Base-by-base conservation (phyloP, 2,329 filamentous ascomycete genomes). In the Xylariaceae sp. region DNA sequence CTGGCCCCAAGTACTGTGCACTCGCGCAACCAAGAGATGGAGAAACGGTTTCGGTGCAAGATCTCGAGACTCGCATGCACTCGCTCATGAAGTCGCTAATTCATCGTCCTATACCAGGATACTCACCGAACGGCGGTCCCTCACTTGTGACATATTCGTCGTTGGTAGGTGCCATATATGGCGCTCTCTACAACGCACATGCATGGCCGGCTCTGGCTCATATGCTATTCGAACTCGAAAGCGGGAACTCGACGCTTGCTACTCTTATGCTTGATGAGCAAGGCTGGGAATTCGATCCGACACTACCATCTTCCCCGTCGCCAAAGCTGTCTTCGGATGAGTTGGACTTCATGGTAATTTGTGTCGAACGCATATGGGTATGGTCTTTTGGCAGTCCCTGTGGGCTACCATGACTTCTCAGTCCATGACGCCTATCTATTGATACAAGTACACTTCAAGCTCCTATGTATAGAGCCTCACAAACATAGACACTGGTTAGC, bases 391-490 rank as follows among this genome's bases (percentile, higher is more conserved):
- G 72, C 64, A 65, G 10, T 63, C 62, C 0, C 66, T 77, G 0
- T 77, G 75, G 75, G 57, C 60, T 2, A 74, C 76, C 53, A 76
- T 77, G 74, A 75, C 74, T 5, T 42, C 57, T 1, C 56, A 62
- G 35, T 68, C 70, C n/a, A n/a, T n/a, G n/a, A n/a, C n/a, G n/a
- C n/a, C n/a, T n/a, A n/a, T n/a, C n/a, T n/a, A n/a, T n/a, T n/a
- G n/a, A n/a, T n/a, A n/a, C n/a, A n/a, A n/a, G n/a, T n/a, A n/a
- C n/a, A n/a, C n/a, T n/a, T n/a, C n/a, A n/a, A n/a, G n/a, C n/a
- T n/a, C n/a, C n/a, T n/a, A n/a, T n/a, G n/a, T n/a, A n/a, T n/a
- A n/a, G n/a, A n/a, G n/a, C n/a, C n/a, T n/a, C n/a, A n/a, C n/a
- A n/a, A n/a, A n/a, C n/a, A n/a, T n/a, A n/a, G n/a, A n/a, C n/a